Conservation (phyloP, 1,139 yeast genomes). For the Yamadazyma buinensis region DNA sequence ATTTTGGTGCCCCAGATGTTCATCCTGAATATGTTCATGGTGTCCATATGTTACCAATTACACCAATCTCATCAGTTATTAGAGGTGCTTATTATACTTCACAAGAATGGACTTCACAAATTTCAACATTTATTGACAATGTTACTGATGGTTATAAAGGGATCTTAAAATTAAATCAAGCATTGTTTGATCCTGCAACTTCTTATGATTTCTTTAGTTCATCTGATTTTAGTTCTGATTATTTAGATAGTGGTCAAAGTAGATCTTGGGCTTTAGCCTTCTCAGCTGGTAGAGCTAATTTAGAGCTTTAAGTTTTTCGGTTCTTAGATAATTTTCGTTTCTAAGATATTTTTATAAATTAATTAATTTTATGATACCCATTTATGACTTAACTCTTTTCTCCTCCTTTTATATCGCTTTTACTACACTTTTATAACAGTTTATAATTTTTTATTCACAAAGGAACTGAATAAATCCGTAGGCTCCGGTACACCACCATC, state of each 20-base stretch:
- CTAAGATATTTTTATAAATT: too few species aligned
- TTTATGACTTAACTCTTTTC: too few species aligned
- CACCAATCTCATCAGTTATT: constrained; percentile 80
- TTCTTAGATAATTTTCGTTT: too few species aligned
- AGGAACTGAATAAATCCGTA: too few species aligned
- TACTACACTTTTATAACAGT: too few species aligned
- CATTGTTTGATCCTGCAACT: constrained; percentile 61
- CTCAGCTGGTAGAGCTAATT: constrained; percentile 61
- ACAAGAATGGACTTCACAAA: constrained; percentile 70
- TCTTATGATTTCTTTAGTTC: constrained; percentile 67
- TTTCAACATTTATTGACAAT: constrained; percentile 46
- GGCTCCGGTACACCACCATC: constrained; percentile 2
- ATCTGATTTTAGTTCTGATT: constrained; percentile 29
- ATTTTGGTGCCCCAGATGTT: constrained; percentile 28
- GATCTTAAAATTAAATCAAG: constrained; percentile 69
- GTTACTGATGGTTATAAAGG: constrained; percentile 86
- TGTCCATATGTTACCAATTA: constrained; percentile 82
- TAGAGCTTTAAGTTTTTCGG: too few species aligned
- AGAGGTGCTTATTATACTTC: constrained; percentile 66
- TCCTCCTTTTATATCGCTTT: too few species aligned
- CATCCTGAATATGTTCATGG: constrained; percentile 81
- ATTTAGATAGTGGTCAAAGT: constrained; percentile 81
- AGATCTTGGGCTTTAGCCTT: constrained; percentile 83
- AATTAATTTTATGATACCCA: too few species aligned
- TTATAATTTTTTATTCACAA: too few species aligned